phyloP scores from a whole-genome alignment of 441 rosid genomes.

The Melastoma candidum region DNA sequence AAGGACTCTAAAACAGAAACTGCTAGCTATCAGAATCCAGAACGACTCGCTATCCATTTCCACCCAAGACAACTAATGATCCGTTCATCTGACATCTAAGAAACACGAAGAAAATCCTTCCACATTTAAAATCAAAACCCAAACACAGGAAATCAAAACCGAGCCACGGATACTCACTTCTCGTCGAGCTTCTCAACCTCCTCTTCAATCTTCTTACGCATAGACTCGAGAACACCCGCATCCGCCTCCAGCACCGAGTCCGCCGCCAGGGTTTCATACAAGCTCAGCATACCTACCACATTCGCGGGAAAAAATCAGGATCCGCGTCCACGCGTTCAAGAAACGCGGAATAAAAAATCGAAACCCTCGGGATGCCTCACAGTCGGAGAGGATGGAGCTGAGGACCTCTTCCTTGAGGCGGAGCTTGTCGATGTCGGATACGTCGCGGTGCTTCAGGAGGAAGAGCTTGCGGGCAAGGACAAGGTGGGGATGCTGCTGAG shows the following conservation, averaged over 20 bases:
- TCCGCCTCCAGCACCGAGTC: slow-evolving; percentile 62
- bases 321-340: not conserved
- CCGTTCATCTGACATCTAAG: no score
- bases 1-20: no score
- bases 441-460: slow-evolving; percentile 70
- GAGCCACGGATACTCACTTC: slow-evolving; percentile 38
- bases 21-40: no score
- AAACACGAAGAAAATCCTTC: no score
- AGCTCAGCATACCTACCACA: slow-evolving; percentile 73
- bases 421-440: slow-evolving; percentile 85
- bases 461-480: slow-evolving; percentile 76
- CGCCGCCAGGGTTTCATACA: slow-evolving; percentile 71
- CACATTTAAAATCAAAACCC: not conserved
- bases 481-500: slow-evolving; percentile 69
- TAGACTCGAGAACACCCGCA: slow-evolving; percentile 53
- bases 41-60: no score
- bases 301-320: not conserved
- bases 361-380: slow-evolving; percentile 21
- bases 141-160: not conserved
- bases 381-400: slow-evolving; percentile 58
- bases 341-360: not conserved
- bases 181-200: slow-evolving; percentile 86
- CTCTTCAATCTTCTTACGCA: slow-evolving; percentile 60
- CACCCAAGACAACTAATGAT: no score
- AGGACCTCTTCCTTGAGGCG: slow-evolving; percentile 84